Evolutionary conservation across 2,329 filamentous ascomycete species (phyloP), one percentile per base, ranked within the genome.

Genomic region (Arthroderma uncinatum): DNA sequence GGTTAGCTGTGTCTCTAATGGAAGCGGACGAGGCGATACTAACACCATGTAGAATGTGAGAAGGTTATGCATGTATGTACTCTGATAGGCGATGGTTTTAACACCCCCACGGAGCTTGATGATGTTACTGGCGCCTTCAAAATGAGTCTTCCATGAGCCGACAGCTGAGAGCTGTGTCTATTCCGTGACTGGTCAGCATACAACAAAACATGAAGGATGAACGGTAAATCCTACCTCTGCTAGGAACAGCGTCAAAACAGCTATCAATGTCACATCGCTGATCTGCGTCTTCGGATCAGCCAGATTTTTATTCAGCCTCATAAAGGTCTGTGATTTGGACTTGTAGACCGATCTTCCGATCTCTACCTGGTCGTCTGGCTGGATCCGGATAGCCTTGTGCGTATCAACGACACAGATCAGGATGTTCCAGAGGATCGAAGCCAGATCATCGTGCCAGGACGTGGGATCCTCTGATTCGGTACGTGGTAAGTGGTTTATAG

Each of bases 81-180:
- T 56, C 28, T 56, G 56, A 1, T 48, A n/a, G 16, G 37, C 56
- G 9, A 64, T 44, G 7, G 57, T 36, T 23, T 37, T 44, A 30
- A 64, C 37, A 1, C 63, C 63, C 14, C 62, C 63, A 50, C 59
- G 58, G 21, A 65, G 53, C 28, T 58, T 25, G 23, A 65, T 60
- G 39, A 65, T 64, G 47, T 57, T 61, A 25, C 50, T 56, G 25
- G 62, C 56, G 2, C 61, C 63, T 54, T 63, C 56, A 44, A 62
- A 59, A 58, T 65, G 63, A n/a, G 63, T 54, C 42, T 39, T 50
- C 61, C 61, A 62, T 36, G 53, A 50, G 14, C 59, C 60, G 19
- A 52, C 54, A 23, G 60, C 61, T 2, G 59, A 59, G 25, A 40
- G 56, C 25, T 62, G 61, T 16, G 54, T 53, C 61, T 62, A 30